Conservation (phyloP, 1,284 basidiomycete genomes). For the Austropuccinia psidii region DNA sequence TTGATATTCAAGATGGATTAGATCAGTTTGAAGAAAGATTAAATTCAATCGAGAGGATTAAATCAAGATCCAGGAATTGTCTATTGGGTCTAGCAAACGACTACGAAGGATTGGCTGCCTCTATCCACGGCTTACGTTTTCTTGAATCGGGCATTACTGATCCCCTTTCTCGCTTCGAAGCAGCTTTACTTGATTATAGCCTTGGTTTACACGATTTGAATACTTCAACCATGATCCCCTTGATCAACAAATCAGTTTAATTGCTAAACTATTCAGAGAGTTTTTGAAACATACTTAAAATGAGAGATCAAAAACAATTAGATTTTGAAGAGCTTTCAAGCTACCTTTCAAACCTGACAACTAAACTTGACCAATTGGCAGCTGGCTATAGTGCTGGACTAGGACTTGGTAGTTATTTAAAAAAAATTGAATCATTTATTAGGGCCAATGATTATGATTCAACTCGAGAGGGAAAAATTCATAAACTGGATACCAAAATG, state of each 20-base stretch:
- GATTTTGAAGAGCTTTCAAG: constrained; percentile 97
- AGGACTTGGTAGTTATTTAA: constrained; percentile 82
- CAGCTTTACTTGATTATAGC: constrained; percentile 85
- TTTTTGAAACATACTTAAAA: constrained; percentile 80
- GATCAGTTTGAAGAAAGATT: constrained; percentile 93
- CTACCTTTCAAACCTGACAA: constrained; percentile 80
- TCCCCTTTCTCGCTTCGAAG: constrained; percentile 88
- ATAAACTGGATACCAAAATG: constrained; percentile 83
- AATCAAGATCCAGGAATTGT: constrained; percentile 34
- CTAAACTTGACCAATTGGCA: constrained; percentile 83
- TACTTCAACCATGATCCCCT: constrained; percentile 52
- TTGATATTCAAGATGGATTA: constrained; percentile 78
- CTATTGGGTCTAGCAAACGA: constrained; percentile 64
- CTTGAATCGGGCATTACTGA: constrained; percentile 97
- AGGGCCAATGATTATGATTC: constrained; percentile 82
- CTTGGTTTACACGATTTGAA: constrained; percentile 63
- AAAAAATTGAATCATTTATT: constrained; percentile 77
- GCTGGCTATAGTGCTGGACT: constrained; percentile 54
- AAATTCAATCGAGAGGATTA: constrained; percentile 68
- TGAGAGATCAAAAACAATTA: constrained; percentile 95
- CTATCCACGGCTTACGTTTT: constrained; percentile 91
- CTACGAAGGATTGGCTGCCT: constrained; percentile 91
- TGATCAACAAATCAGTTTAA: constrained; percentile 80
- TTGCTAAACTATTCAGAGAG: constrained; percentile 78
- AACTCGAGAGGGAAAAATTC: constrained; percentile 83